Conservation (phyloP, 345 rosid genomes). For the Xanthoceras sorbifolium region DNA sequence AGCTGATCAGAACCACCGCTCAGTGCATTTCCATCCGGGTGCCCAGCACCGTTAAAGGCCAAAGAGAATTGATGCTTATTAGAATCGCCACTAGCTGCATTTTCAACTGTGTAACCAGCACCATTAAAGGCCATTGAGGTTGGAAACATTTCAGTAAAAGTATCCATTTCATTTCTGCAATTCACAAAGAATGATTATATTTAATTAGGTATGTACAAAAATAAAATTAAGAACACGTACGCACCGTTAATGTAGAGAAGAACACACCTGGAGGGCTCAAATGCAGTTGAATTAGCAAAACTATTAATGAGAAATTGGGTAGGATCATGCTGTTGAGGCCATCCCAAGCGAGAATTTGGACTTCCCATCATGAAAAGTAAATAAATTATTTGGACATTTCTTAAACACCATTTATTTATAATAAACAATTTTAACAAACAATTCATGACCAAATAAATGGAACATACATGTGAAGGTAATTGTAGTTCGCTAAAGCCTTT, state of each 20-base stretch:
- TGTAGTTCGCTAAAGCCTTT: not conserved
- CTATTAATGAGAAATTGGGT: too few relatives aligned
- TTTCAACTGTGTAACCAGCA: too few relatives aligned
- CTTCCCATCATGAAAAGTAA: not conserved
- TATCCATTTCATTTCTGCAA: conserved; percentile 19
- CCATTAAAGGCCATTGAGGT: not conserved
- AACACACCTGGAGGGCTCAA: conserved; percentile 8
- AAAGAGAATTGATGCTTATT: too few relatives aligned
- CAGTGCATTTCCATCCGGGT: too few relatives aligned
- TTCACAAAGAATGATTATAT: not conserved
- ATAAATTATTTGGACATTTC: not conserved
- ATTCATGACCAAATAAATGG: not conserved
- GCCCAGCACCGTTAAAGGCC: too few relatives aligned
- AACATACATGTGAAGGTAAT: not conserved
- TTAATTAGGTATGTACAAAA: not conserved
- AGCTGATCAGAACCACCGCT: too few relatives aligned
- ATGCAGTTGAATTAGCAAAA: too few relatives aligned
- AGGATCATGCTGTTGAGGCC: conserved; percentile 4
- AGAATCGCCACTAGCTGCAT: too few relatives aligned
- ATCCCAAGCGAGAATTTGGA: not conserved
- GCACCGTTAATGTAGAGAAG: not conserved
- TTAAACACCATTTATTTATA: too few relatives aligned
- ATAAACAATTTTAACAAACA: too few relatives aligned
- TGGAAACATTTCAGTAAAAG: conserved; percentile 13
- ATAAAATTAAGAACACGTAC: too few relatives aligned